Conservation (phyloP, 2,329 filamentous ascomycete genomes). For the Colletotrichum musae region DNA sequence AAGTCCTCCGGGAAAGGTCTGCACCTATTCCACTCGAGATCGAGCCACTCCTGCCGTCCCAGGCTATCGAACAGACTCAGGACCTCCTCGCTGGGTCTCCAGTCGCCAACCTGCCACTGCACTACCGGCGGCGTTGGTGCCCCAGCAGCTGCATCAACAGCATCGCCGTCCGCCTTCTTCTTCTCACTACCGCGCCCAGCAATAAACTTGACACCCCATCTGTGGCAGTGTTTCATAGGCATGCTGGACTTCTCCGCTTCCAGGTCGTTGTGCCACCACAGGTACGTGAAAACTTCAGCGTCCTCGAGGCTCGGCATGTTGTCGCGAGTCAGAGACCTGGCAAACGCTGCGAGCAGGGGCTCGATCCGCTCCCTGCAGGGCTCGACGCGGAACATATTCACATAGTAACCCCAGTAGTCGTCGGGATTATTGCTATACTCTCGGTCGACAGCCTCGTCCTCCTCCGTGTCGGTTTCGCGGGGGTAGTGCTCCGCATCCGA, state of each 20-base stretch:
- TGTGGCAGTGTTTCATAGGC: conserved; percentile 31
- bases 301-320: conserved; percentile 45
- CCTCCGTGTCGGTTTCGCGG: conserved; percentile 34
- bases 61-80: conserved; percentile 43
- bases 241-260: conserved; percentile 20
- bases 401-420: conserved; percentile 23
- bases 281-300: conserved; percentile 44
- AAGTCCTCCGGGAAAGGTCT: conserved; percentile 26
- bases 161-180: not conserved
- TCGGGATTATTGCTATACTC: conserved; percentile 36
- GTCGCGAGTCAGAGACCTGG: conserved; percentile 37
- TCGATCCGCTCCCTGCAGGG: conserved; percentile 42
- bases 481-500: conserved; percentile 44
- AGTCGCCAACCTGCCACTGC: conserved; percentile 46
- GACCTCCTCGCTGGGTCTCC: conserved; percentile 44
- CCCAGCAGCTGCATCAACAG: conserved; percentile 14
- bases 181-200: conserved; percentile 33
- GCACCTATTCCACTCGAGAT: conserved; percentile 38
- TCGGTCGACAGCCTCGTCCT: conserved; percentile 37
- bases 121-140: conserved; percentile 36
- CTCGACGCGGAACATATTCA: conserved; percentile 45
- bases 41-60: conserved; percentile 43
- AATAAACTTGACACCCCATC: conserved; percentile 44
- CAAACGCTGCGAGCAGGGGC: conserved; percentile 45
- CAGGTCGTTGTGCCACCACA: conserved; percentile 43